phyloP scores from a whole-genome alignment of 257 asterid genomes.

The Gynochthodes officinalis region DNA sequence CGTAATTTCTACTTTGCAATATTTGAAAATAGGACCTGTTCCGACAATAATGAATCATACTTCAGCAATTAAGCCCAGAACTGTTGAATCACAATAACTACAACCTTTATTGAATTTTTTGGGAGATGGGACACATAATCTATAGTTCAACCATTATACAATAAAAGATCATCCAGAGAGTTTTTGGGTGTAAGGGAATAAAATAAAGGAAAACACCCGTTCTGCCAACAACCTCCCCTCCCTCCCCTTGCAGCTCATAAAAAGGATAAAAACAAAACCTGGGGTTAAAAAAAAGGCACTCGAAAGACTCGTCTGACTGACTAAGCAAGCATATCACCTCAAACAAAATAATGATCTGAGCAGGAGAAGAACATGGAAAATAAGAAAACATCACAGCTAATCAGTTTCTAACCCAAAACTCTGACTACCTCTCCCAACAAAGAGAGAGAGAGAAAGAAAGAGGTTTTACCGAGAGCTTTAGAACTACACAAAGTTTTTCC shows the following conservation, averaged over 20 bases:
- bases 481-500: constrained; percentile 30
- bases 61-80: not conserved
- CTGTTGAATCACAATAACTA: not conserved
- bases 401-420: not conserved
- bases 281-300: not conserved
- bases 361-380: not conserved
- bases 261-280: not conserved
- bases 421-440: no score
- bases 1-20: no score
- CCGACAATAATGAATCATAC: not conserved
- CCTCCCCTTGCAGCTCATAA: not conserved
- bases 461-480: constrained; percentile 61
- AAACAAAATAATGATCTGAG: not conserved
- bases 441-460: no score
- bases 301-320: not conserved
- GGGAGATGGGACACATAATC: not conserved
- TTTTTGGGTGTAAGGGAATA: not conserved
- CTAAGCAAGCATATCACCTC: not conserved
- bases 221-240: not conserved
- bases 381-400: not conserved
- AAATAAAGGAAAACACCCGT: no score
- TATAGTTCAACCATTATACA: not conserved
- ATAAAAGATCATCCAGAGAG: not conserved
- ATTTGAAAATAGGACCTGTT: not conserved
- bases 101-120: not conserved